These are phyloP conservation scores for Anacardium occidentale DNA, from an alignment of 345 rosid species.

Conservation along the genomic window DNA sequence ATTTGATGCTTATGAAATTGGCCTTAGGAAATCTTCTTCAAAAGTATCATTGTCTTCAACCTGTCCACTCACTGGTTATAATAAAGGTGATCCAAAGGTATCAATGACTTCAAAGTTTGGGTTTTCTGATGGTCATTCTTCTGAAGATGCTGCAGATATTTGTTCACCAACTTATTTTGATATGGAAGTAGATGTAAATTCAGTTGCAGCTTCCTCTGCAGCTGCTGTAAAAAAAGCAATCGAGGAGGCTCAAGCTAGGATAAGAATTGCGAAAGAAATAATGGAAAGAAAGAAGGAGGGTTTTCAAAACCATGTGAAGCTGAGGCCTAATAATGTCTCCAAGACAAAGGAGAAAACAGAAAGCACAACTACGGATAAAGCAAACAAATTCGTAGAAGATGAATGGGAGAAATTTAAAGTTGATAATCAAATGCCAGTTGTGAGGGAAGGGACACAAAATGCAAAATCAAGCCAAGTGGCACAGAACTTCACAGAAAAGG, in stretches of 20 bases:
- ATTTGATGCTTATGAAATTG: conserved; percentile 41
- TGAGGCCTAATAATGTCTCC: conserved; percentile 32
- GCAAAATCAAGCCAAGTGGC: conserved; percentile 23
- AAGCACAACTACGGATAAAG: conserved; percentile 30
- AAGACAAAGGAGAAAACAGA: conserved; percentile 33
- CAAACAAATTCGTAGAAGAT: conserved; percentile 37
- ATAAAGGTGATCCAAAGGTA: conserved; percentile 24
- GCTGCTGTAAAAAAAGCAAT: conserved; percentile 86
- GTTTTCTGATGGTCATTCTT: conserved; percentile 34
- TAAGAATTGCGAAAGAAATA: conserved; percentile 68
- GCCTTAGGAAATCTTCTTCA: conserved; percentile 24
- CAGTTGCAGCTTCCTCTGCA: conserved; percentile 81
- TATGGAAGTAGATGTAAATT: conserved; percentile 68
- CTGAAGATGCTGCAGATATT: conserved; percentile 36
- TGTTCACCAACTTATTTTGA: conserved; percentile 62
- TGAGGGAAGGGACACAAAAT: conserved; percentile 17
- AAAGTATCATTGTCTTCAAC: conserved; percentile 36
- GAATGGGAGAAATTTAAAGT: conserved; percentile 25
- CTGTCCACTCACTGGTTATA: conserved; percentile 21
- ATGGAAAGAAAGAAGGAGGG: conserved; percentile 72
- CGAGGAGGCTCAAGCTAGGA: conserved; percentile 79
- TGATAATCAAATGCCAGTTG: conserved; percentile 28
- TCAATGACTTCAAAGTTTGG: conserved; percentile 31
- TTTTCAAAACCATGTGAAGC: conserved; percentile 37
- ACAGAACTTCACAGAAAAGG: conserved; percentile 22